Evolutionary conservation across 2,329 filamentous ascomycete species (phyloP).

Genomic region (Zasmidium citrigriseum): DNA sequence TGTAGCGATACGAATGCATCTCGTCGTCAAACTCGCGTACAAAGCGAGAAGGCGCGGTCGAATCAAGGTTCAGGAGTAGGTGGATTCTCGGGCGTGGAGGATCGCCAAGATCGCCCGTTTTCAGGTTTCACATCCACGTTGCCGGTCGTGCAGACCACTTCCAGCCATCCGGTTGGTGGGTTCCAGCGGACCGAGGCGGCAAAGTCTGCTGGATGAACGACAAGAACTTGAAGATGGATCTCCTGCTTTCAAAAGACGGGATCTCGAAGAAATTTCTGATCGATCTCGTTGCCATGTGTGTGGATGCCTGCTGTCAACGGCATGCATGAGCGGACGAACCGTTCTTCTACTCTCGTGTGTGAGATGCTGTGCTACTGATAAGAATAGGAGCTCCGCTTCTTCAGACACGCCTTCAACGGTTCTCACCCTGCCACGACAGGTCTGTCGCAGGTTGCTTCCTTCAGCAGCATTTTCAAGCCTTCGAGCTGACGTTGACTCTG

Average conservation of each 20-base stretch:
- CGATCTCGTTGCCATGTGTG: neutral
- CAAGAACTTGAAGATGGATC: neutral
- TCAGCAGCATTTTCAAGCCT: too few species aligned
- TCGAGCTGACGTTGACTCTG: too few species aligned
- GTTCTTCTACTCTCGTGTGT: too few species aligned
- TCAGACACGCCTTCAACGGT: neutral
- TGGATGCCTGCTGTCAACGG: neutral
- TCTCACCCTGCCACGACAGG: neutral
- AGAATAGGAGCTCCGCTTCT: neutral
- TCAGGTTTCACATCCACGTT: neutral
- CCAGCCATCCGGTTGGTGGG: neutral
- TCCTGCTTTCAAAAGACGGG: neutral
- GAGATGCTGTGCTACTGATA: neutral
- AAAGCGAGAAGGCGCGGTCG: neutral
- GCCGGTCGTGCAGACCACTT: neutral
- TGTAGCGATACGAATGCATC: neutral
- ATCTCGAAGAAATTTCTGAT: neutral
- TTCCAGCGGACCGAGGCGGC: neutral
- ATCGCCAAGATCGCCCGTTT: neutral
- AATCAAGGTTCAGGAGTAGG: slow-evolving; percentile 2
- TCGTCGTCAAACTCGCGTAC: neutral
- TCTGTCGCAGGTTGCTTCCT: neutral
- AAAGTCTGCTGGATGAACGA: neutral
- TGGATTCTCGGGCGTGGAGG: neutral
- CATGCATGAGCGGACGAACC: too few species aligned